Percentiles rank a stretch among this genome's conserved stretches.
These are phyloP conservation scores for Arctostaphylos glauca DNA, from an alignment of 148 eudicot genomes.

Conservation along the genomic window DNA sequence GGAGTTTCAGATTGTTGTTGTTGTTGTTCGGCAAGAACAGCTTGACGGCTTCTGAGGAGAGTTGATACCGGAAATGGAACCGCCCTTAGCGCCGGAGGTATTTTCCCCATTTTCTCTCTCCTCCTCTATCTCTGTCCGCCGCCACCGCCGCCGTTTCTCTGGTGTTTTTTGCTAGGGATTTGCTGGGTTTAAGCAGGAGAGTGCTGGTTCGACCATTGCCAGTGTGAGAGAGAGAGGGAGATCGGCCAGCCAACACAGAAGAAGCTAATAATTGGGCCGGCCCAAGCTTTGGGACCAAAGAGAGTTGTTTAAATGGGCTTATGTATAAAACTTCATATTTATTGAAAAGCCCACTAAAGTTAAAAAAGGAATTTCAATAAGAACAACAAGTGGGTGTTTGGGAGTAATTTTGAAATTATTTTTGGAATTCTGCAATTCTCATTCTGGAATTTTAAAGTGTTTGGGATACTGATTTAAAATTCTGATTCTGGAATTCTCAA, in stretches of 20 bases:
- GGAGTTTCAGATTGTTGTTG: slow-evolving; percentile 9
- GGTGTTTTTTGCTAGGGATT: slow-evolving; percentile 4
- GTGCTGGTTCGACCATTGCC: not conserved
- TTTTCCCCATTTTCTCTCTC: slow-evolving; percentile 41
- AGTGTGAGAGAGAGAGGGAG: not conserved
- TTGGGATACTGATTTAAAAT: no score
- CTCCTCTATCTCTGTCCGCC: not conserved
- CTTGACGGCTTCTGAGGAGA: slow-evolving; percentile 23
- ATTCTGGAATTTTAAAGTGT: no score
- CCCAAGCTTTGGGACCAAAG: not conserved
- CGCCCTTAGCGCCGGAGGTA: slow-evolving; percentile 36
- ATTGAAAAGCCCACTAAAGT: no score
- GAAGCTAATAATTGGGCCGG: not conserved
- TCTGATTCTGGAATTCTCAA: no score
- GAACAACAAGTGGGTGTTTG: no score
- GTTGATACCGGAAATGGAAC: slow-evolving; percentile 20
- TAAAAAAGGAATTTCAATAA: no score
- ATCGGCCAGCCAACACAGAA: not conserved
- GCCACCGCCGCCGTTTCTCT: no score
- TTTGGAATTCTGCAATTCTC: no score
- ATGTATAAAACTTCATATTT: no score
- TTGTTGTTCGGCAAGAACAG: slow-evolving; percentile 15
- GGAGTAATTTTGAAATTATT: no score
- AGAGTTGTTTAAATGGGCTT: not conserved
- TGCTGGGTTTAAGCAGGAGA: slow-evolving; percentile 1